Percentiles rank a stretch among this genome's conserved stretches.
Conservation (phyloP, 73 alveolate genomes). For the Tetrahymena thermophila region DNA sequence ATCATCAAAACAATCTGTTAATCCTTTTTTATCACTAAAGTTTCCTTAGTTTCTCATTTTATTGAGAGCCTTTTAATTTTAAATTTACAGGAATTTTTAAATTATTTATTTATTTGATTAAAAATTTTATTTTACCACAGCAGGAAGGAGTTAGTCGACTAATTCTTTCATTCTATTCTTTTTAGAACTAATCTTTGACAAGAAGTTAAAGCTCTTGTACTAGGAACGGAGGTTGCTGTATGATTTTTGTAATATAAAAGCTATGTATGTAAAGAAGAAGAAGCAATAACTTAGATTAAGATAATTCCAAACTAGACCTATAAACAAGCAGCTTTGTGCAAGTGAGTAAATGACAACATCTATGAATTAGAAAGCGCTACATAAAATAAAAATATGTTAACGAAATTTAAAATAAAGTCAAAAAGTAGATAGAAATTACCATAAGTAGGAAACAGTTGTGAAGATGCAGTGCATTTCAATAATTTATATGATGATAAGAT, state of each 20-base stretch:
- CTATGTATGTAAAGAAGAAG: background rate
- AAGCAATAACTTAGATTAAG: background rate
- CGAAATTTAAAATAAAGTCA: background rate
- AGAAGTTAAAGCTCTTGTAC: background rate
- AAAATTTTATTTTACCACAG: background rate
- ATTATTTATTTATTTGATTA: background rate
- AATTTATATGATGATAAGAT: background rate
- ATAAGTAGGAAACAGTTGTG: background rate
- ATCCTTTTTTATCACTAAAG: background rate
- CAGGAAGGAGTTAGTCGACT: background rate
- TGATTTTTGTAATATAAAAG: background rate
- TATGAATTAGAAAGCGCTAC: background rate
- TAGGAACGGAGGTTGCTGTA: background rate
- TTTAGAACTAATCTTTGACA: background rate
- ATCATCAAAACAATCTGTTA: constrained; percentile 22
- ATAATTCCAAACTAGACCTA: background rate
- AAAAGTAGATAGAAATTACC: too few species aligned
- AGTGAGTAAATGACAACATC: background rate
- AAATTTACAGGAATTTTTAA: background rate
- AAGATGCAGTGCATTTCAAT: background rate
- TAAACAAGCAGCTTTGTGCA: background rate
- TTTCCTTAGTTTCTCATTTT: background rate
- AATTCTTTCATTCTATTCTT: background rate
- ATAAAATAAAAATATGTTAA: background rate
- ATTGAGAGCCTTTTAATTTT: background rate